Conservation (phyloP, 1,139 yeast species). For the Scheffersomyces segobiensis region DNA sequence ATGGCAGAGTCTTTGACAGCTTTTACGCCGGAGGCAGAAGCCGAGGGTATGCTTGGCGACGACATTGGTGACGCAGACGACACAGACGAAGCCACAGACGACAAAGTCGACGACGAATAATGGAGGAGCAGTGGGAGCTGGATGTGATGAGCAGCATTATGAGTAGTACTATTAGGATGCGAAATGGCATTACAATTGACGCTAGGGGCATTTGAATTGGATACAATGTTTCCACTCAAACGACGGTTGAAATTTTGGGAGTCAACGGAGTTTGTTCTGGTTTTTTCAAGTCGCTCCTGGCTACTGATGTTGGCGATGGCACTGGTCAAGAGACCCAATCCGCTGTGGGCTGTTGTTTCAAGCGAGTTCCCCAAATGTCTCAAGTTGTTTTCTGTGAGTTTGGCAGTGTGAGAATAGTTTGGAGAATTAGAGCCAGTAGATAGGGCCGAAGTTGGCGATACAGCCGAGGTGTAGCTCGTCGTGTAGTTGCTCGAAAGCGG, state of each 20-base stretch:
- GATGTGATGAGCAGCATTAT: neutral
- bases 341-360: conserved; percentile 4
- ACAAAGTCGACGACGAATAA: conserved; percentile 3
- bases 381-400: conserved; percentile 13
- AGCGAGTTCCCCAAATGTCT: conserved; percentile 8
- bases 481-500: conserved; percentile 8
- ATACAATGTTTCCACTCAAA: conserved; percentile 3
- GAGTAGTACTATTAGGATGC: neutral
- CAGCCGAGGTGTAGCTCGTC: conserved; percentile 1
- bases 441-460: neutral
- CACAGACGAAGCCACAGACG: conserved; percentile 6
- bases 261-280: neutral
- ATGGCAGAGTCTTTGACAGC: neutral
- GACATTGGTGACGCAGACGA: conserved; percentile 9
- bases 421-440: neutral
- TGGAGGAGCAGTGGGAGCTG: neutral
- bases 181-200: conserved; percentile 1
- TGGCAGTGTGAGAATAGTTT: conserved; percentile 1
- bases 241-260: conserved; percentile 2
- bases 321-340: conserved; percentile 14
- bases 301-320: conserved; percentile 11
- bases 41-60: conserved; percentile 3
- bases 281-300: neutral
- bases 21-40: neutral
- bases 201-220: conserved; percentile 1